Percentiles rank a stretch among this genome's conserved stretches.
phyloP scores from a whole-genome alignment of 495 filamentous ascomycete species.

The Penicillium longicatenatum region DNA sequence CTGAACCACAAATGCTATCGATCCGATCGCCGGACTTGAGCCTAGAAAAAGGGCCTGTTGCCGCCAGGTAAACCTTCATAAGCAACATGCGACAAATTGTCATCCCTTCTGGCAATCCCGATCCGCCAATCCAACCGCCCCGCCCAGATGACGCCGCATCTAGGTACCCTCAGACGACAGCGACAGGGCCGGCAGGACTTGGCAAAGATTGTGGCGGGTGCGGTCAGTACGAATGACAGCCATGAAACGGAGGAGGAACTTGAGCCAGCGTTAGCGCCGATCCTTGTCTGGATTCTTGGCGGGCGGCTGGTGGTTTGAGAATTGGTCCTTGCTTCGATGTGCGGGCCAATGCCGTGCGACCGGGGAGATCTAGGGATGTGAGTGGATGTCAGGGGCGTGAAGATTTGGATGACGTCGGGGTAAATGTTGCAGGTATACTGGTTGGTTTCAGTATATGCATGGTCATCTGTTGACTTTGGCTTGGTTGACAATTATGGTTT shows the following conservation, averaged over 20 bases:
- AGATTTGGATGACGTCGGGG: neutral
- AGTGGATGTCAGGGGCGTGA: neutral
- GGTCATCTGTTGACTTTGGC: neutral
- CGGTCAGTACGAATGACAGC: neutral
- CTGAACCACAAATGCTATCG: neutral
- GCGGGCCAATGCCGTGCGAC: neutral
- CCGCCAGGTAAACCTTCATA: slow-evolving; percentile 3
- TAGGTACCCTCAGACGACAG: slow-evolving; percentile 9
- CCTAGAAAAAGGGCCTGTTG: slow-evolving; percentile 1
- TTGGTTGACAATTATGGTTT: too few species aligned
- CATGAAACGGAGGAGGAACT: neutral
- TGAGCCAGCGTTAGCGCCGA: neutral
- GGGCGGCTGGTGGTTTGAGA: slow-evolving; percentile 3
- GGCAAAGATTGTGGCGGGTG: slow-evolving; percentile 14
- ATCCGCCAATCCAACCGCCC: neutral
- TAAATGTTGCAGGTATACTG: neutral
- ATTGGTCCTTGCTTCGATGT: neutral
- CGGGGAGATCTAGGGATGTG: neutral
- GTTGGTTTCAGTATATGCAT: neutral
- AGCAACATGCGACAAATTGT: slow-evolving; percentile 1
- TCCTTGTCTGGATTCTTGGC: neutral
- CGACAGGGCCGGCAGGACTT: slow-evolving; percentile 18
- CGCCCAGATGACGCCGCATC: neutral
- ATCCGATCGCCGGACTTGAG: neutral
- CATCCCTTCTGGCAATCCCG: neutral